Percentiles rank a stretch among this genome's conserved stretches.
Evolutionary conservation across 225 moss, liverwort and hornwort species (phyloP).

Genomic region (Physcomitrellopsis africana): DNA sequence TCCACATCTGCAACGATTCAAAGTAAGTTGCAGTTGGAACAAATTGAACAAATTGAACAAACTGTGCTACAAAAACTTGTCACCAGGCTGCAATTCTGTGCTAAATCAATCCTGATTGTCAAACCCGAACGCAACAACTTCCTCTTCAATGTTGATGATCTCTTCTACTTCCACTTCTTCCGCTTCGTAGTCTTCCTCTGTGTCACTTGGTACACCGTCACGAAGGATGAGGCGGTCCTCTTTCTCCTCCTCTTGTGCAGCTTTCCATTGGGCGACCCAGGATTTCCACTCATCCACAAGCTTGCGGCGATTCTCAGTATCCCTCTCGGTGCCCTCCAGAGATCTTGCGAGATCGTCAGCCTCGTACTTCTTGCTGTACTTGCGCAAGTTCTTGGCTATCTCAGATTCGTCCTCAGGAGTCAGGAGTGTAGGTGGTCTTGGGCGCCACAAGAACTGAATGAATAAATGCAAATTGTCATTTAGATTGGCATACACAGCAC

Average conservation of each 20-base stretch:
- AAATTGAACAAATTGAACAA: conserved; percentile 20
- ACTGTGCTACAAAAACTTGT: conserved; percentile 54
- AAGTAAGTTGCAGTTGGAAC: conserved; percentile 23
- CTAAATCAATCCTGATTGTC: conserved; percentile 78
- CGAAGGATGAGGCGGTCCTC: conserved; percentile 75
- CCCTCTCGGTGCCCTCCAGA: conserved; percentile 59
- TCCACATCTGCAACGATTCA: conserved; percentile 36
- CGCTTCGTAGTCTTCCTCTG: conserved; percentile 94
- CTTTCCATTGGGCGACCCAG: conserved; percentile 77
- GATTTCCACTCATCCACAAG: conserved; percentile 91
- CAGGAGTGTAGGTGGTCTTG: conserved; percentile 84
- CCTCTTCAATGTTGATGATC: conserved; percentile 91
- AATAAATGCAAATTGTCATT: not conserved
- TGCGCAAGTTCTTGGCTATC: conserved; percentile 78
- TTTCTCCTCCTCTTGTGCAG: conserved; percentile 64
- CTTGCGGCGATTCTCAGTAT: conserved; percentile 85
- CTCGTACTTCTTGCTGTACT: conserved; percentile 94
- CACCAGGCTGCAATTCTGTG: conserved; percentile 35
- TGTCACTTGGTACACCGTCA: conserved; percentile 92
- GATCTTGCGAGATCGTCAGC: conserved; percentile 69
- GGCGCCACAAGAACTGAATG: conserved; percentile 93
- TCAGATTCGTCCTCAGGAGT: conserved; percentile 77
- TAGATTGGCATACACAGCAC: too few relatives aligned
- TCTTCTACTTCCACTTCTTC: conserved; percentile 99
- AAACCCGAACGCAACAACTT: conserved; percentile 93